These are phyloP conservation scores for Citrus mangshanensis DNA, from an alignment of 345 rosid species.

Conservation along the genomic window DNA sequence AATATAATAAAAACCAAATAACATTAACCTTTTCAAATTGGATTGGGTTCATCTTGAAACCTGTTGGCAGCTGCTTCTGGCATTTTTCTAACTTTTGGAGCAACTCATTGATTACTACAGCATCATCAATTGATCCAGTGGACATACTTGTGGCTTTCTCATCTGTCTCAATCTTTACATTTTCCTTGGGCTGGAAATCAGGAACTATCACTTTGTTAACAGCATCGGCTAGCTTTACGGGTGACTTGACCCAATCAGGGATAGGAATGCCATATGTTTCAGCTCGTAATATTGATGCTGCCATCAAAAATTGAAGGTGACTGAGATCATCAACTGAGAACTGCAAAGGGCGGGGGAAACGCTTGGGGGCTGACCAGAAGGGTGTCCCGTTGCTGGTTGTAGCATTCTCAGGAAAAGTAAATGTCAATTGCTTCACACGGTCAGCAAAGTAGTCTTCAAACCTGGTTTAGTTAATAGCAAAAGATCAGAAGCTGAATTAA, in stretches of 20 bases:
- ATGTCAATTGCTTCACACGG: conserved; percentile 77
- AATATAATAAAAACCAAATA: not conserved
- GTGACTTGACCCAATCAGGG: conserved; percentile 69
- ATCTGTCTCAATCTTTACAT: conserved; percentile 61
- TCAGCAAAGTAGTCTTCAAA: conserved; percentile 85
- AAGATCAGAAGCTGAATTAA: conserved; percentile 1
- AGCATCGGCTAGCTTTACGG: conserved; percentile 51
- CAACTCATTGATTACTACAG: conserved; percentile 48
- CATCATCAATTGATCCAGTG: conserved; percentile 49
- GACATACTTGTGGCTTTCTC: conserved; percentile 56
- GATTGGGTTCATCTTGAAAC: conserved; percentile 66
- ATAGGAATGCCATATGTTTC: conserved; percentile 77
- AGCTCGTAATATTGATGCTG: conserved; percentile 76
- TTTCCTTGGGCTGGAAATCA: conserved; percentile 60
- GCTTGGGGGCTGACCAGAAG: conserved; percentile 82
- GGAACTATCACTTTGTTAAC: conserved; percentile 59
- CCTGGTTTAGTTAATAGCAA: conserved; percentile 37
- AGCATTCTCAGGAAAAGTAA: conserved; percentile 89
- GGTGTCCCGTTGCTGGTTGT: conserved; percentile 63
- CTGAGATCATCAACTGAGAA: conserved; percentile 64
- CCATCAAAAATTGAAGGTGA: conserved; percentile 66
- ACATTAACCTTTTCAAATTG: conserved; percentile 67
- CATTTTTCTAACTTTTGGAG: conserved; percentile 45
- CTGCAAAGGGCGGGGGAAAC: conserved; percentile 62
- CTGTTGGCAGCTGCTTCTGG: conserved; percentile 36